These are phyloP conservation scores for Ensete glaucum DNA, from an alignment of 176 grass and related monocot species.

Conservation along the genomic window DNA sequence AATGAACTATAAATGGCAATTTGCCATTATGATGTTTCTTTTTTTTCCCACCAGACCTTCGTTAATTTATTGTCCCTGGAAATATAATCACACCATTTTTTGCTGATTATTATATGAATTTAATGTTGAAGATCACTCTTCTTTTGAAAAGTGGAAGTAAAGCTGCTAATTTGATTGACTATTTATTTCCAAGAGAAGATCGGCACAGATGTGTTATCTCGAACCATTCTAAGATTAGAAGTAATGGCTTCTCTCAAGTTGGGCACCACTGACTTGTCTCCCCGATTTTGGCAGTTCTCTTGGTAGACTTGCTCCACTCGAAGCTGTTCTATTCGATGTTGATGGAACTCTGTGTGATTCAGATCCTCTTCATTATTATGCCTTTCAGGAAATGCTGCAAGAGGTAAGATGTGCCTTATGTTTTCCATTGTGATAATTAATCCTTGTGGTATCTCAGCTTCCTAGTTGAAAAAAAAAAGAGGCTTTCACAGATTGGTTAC, in stretches of 20 bases:
- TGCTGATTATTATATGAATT: too few species aligned
- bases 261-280: background rate
- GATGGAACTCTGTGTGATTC: constrained; percentile 87
- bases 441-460: background rate
- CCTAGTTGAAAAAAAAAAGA: background rate
- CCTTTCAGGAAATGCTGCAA: constrained; percentile 72
- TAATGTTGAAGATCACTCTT: too few species aligned
- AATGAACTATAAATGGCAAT: too few species aligned
- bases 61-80: too few species aligned
- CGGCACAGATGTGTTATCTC: too few species aligned
- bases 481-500: constrained; percentile 65
- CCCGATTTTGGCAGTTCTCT: constrained; percentile 35
- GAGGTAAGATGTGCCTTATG: constrained; percentile 26
- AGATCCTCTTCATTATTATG: constrained; percentile 73
- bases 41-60: too few species aligned
- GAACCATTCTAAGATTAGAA: background rate
- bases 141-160: background rate
- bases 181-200: too few species aligned
- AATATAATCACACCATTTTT: too few species aligned
- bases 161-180: background rate
- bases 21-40: too few species aligned
- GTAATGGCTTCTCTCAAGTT: background rate
- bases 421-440: background rate
- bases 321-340: constrained; percentile 90
- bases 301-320: constrained; percentile 38